Evolutionary conservation across 1,139 yeast species (phyloP).

Genomic region (Candida sojae): DNA sequence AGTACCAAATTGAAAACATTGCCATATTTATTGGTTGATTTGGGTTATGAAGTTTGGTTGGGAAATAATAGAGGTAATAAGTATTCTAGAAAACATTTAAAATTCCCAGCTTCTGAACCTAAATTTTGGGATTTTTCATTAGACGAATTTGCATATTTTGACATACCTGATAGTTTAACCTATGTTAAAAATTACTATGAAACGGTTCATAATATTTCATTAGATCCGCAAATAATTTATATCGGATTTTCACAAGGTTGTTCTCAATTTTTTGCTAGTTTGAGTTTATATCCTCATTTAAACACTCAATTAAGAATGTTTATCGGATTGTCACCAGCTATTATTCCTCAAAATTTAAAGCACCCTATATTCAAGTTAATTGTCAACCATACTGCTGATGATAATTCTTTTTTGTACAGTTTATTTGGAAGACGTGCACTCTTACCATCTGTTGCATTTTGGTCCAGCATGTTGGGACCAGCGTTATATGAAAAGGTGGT

Average conservation of each 20-base stretch:
- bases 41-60: conserved; percentile 40
- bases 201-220: not conserved
- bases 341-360: conserved; percentile 42
- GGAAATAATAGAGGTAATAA: conserved; percentile 41
- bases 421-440: conserved; percentile 46
- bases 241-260: conserved; percentile 52
- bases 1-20: conserved; percentile 30
- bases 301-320: conserved; percentile 35
- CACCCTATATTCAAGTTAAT: conserved; percentile 39
- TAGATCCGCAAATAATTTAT: conserved; percentile 24
- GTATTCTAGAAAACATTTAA: conserved; percentile 40
- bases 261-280: conserved; percentile 45
- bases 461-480: conserved; percentile 44
- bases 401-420: conserved; percentile 33
- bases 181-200: conserved; percentile 43
- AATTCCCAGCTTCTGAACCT: conserved; percentile 39
- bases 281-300: conserved; percentile 38
- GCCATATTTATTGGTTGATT: conserved; percentile 30
- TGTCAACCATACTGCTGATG: conserved; percentile 37
- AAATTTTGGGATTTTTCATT: conserved; percentile 83
- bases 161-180: conserved; percentile 73
- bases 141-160: conserved; percentile 83
- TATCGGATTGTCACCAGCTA: conserved; percentile 49
- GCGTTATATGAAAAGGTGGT: conserved; percentile 36
- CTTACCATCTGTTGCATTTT: conserved; percentile 46